phyloP scores from a whole-genome alignment of 192 early-diverging fungal genomes.

The Pecoramyces ruminantium region DNA sequence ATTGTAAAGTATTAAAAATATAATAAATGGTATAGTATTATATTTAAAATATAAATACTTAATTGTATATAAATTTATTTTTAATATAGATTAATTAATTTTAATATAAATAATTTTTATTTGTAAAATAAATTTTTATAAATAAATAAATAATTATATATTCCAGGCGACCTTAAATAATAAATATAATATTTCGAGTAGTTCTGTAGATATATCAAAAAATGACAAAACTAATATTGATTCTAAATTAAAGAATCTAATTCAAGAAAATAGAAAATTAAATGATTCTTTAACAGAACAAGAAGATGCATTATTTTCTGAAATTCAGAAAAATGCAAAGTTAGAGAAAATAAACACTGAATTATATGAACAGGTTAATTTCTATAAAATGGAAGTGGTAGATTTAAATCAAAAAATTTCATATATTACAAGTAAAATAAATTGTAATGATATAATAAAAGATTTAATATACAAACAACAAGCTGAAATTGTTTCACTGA shows the following conservation, averaged over 20 bases:
- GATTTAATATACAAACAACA: not conserved
- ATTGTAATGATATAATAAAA: not conserved
- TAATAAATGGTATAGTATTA: too few relatives aligned
- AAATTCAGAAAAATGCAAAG: not conserved
- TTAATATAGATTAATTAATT: too few relatives aligned
- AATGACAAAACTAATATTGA: not conserved
- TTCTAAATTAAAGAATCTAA: not conserved
- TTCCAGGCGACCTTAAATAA: not conserved
- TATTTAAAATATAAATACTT: too few relatives aligned
- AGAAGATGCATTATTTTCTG: not conserved
- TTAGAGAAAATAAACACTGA: not conserved
- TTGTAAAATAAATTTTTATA: too few relatives aligned
- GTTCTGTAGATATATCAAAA: not conserved
- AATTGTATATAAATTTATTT: too few relatives aligned
- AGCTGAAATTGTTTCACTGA: not conserved
- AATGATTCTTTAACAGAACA: not conserved
- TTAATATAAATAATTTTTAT: too few relatives aligned
- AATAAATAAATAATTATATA: too few relatives aligned
- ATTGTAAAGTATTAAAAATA: too few relatives aligned
- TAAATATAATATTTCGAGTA: not conserved
- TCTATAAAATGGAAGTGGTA: not conserved
- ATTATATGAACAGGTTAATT: not conserved
- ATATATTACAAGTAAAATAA: not conserved
- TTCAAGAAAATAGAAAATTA: not conserved
- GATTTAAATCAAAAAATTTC: not conserved